Evolutionary conservation across 441 rosid species (phyloP).

Genomic region (Kokia cookei): DNA sequence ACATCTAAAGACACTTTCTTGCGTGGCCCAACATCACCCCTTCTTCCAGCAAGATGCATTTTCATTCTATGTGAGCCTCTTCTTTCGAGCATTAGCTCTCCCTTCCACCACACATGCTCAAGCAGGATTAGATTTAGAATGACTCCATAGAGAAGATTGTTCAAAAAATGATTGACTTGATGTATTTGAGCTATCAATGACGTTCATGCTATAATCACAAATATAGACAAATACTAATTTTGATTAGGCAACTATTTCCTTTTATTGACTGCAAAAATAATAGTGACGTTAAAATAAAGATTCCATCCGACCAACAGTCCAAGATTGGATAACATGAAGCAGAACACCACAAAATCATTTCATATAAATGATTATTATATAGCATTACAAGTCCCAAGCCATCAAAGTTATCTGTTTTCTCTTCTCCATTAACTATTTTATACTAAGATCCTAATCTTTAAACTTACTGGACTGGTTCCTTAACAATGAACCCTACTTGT

Average conservation of each 20-base stretch:
- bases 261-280: too few species aligned
- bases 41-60: neutral
- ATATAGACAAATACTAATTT: too few species aligned
- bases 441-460: neutral
- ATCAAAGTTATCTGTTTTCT: neutral
- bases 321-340: neutral
- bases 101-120: neutral
- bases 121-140: neutral
- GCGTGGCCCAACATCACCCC: neutral
- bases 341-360: neutral
- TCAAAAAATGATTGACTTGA: too few species aligned
- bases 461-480: neutral
- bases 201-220: too few species aligned
- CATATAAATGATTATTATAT: too few species aligned
- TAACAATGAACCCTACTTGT: constrained; percentile 11
- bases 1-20: neutral
- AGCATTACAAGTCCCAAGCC: neutral
- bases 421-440: neutral
- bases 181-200: too few species aligned
- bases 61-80: neutral
- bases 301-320: neutral
- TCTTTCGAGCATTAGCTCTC: neutral
- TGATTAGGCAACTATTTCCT: too few species aligned
- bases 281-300: neutral
- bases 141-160: neutral